Evolutionary conservation across 345 rosid species (phyloP), one percentile per base, ranked within the genome.

Genomic region (Sisymbrium irio): DNA sequence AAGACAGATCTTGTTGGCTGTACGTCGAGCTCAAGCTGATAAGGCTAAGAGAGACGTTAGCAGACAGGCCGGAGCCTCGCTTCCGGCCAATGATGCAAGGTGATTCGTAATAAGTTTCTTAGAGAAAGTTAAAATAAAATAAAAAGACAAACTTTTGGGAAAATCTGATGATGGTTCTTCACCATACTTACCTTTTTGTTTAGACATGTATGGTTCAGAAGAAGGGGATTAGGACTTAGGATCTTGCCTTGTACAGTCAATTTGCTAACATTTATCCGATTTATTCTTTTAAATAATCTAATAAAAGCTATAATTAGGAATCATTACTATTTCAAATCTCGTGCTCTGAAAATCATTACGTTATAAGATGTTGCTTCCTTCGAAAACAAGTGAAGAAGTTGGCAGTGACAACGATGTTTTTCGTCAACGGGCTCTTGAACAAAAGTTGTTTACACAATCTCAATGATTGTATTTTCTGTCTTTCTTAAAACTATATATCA

Each of bases 21-120:
- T 95, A 7, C 88, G 96, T 9, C 82, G 85, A 85, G 93, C 98
- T 75, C 89, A 88, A n/a, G 59, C 73, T 2, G 96, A 84, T 58
- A 91, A 91, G 83, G 78, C 78, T 64, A 77, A 72, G 69, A 69
- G 80, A 3, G 81, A 78, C 18, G 72, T 74, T 33, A 72, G 37
- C 11, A 75, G 73, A 69, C 87, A 42, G 0, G 41, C 36, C 20
- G 64, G 45, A 15, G 41, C 15, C 49, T 30, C n/a, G 57, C n/a
- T 53, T 51, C 27, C 44, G 11, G 55, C 30, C 39, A 58, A 77
- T 22, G 37, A 77, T 22, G 37, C 63, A 40, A 71, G 57, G 67
- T 77, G 71, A 70, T 45, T 45, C 62, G 12, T 35, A 59, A 3
- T 35, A 59, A 59, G 28, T 59, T 15, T 27, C 39, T 27, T 18